Evolutionary conservation across 1,284 basidiomycete species (phyloP), one percentile per base, ranked within the genome.

Genomic region (Bjerkandera adusta): DNA sequence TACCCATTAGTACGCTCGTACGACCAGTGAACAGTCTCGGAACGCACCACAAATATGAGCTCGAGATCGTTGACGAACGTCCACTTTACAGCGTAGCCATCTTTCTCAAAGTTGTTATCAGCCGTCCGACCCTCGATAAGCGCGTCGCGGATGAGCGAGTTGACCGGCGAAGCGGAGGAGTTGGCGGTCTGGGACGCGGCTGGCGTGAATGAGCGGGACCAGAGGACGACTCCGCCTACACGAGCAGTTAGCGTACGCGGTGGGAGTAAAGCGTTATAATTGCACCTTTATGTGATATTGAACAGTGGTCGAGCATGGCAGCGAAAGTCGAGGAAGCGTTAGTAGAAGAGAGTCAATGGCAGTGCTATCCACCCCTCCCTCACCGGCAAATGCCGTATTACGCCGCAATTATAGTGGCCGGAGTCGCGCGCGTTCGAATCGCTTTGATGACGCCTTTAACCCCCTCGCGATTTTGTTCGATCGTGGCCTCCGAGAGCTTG

Each of bases 71-170:
- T 97, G 27, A 91, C 85, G 59, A 94, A 86, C 0, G 89, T 85
- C 93, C 94, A 97, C 65, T 86, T 85, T 45, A 97, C 84, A 33
- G 91, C 88, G 60, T 92, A 95, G 0, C 92, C 91, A 59, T 95
- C 92, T 63, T 86, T 92, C 69, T 95, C 92, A 61, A 90, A 92
- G 50, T 81, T 88, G 49, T 89, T 81, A 49, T 90, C 88, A 2
- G 83, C 66, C 2, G 78, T 82, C 3, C 87, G 73, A 47, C 91
- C 83, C 62, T 96, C 92, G 57, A 97, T 93, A 44, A 97, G 77
- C 8, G 89, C 90, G 55, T 95, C 91, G 24, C 88, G 84, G 57
- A 97, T 86, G 55, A 96, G 81, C 16, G 88, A 83, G 66, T 95
- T 95, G 44, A 97, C 83, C 1, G 93, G 94, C 0, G 92, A 94